Conservation (phyloP, 352 stramenopile genomes). For the Phytophthora hibernalis region DNA sequence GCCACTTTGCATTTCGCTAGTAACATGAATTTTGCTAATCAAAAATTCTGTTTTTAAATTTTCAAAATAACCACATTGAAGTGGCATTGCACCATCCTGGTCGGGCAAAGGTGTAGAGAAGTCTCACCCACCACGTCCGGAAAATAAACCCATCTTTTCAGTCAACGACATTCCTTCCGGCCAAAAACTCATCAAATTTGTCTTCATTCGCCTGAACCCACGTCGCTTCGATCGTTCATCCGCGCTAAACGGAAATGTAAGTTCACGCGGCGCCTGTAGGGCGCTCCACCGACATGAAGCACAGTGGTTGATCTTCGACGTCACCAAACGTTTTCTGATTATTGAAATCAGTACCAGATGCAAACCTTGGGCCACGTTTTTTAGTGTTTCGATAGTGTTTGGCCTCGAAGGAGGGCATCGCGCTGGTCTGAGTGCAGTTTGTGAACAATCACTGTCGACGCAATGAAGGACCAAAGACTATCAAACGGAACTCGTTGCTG, state of each 20-base stretch:
- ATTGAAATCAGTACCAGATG: slow-evolving; percentile 20
- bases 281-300: slow-evolving; percentile 22
- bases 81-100: no score
- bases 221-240: slow-evolving; percentile 11
- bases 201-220: slow-evolving; percentile 26
- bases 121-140: no score
- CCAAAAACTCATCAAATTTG: slow-evolving; percentile 27
- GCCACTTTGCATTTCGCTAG: no score
- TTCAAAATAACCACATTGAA: no score
- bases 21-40: no score
- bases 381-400: slow-evolving; percentile 12
- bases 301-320: slow-evolving; percentile 12
- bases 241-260: slow-evolving; percentile 21
- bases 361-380: slow-evolving; percentile 3
- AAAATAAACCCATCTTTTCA: slow-evolving; percentile 26
- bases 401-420: slow-evolving; percentile 14
- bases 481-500: slow-evolving; percentile 17
- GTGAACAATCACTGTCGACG: slow-evolving; percentile 16
- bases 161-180: slow-evolving; percentile 24
- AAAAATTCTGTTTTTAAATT: no score
- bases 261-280: slow-evolving; percentile 30
- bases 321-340: slow-evolving; percentile 25
- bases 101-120: no score
- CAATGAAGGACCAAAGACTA: slow-evolving; percentile 21
- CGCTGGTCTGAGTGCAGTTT: slow-evolving; percentile 10